Evolutionary conservation across 805 yeast genomes (phyloP), one percentile per base, ranked within the genome.

Genomic region (Starmerella geochares): DNA sequence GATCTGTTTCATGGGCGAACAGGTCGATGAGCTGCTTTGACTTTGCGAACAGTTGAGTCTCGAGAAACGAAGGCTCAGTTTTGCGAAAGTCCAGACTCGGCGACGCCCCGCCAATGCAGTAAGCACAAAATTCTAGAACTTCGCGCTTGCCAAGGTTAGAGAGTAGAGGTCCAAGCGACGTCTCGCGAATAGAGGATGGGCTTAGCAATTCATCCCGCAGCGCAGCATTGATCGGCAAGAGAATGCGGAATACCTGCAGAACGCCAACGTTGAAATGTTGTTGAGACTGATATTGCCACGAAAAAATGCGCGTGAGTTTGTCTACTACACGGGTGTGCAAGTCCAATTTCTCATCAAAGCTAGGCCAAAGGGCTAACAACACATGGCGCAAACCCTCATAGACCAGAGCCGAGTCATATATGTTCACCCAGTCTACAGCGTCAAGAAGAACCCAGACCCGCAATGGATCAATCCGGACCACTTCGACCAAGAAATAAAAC

Each of bases 361-460:
- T 31, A 2, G 55, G 50, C 56, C 53, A 49, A 17, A 50, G 29
- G 5, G 44, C 48, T 3, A 37, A 6, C 6, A 54, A 23, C 2
- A 53, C 29, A 11, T 20, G 13, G 23, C 46, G 43, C 11, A 50
- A 37, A 20, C 57, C 54, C 11, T 29, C 25, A 2, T 53, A 31
- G 4, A 50, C 49, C 10, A 23, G 17, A 3, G 10, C 20, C 4
- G 38, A 48, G 24, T 40, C 44, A 27, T 25, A 25, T 9, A 40
- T 27, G 13, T 31, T 16, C 14, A 43, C 16, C 58, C 58, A 54
- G 6, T 13, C 29, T 8, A 47, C n/a, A 7, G 24, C 3, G 38
- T 78, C 74, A 13, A 90, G 64, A 59, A 81, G 81, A 0, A 86
- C 75, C 95, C 96, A 88, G 3, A 87, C 82, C 49, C 86, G 71